A percentile compares a stretch with the other conserved stretches of the same genome.
Conservation (phyloP, 257 asterid species). For the Solanum dulcamara region DNA sequence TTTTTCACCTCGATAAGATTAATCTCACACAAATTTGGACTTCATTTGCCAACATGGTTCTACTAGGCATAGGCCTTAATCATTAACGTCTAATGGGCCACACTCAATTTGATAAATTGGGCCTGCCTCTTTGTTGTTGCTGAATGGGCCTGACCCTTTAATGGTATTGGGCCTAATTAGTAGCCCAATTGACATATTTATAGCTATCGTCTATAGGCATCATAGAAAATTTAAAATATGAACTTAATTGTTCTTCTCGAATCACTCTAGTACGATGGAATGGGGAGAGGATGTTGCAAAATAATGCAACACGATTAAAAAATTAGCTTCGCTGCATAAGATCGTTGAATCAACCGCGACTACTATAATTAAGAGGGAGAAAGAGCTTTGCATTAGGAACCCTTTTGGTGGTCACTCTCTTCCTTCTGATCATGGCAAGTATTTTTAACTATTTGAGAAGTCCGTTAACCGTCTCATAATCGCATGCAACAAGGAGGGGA, state of each 20-base stretch:
- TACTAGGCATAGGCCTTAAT: neutral
- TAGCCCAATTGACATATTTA: neutral
- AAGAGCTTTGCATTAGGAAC: neutral
- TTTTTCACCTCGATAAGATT: too few species aligned
- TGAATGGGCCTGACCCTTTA: too few species aligned
- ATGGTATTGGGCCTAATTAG: neutral
- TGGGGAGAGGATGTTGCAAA: neutral
- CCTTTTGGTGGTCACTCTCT: neutral
- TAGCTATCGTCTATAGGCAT: neutral
- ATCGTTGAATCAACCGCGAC: neutral
- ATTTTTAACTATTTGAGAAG: neutral
- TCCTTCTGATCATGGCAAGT: neutral
- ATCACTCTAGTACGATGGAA: accelerated
- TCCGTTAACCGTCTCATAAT: accelerated
- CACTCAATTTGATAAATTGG: neutral
- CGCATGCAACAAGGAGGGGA: accelerated
- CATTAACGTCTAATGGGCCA: neutral
- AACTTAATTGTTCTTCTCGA: neutral
- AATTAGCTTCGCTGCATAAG: neutral
- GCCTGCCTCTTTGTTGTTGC: neutral
- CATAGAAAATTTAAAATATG: neutral
- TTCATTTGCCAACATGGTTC: neutral
- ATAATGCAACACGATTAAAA: neutral
- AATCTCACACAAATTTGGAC: neutral
- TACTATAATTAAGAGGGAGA: neutral